Evolutionary conservation across 2,329 filamentous ascomycete species (phyloP), one percentile per base, ranked within the genome.

Genomic region (Anisogramma anomala): DNA sequence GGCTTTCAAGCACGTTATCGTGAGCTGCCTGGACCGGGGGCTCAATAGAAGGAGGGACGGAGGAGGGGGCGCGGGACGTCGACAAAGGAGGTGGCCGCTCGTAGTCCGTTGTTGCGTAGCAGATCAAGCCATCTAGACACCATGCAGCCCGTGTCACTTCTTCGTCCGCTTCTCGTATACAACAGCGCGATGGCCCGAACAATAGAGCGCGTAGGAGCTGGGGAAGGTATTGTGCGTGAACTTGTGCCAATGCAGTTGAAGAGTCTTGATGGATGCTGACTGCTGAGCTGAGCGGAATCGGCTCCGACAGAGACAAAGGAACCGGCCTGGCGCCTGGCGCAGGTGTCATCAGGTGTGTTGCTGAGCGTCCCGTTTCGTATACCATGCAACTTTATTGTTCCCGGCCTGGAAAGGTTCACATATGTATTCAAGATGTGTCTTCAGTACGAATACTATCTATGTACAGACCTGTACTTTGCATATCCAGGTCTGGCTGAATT

Each of bases 21-120:
- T 32, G 30, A 20, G 13, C 30, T 32, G 17, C 23, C 36, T 30
- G 18, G 41, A 39, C 33, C 25, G 36, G 36, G 41, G 31, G 30
- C 10, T 32, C 30, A 32, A 18, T 32, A 32, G 15, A 15, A 18
- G 15, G 39, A 22, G 19, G 19, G 33, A 41, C 18, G 11, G 22
- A 25, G 34, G 34, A 13, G 32, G 36, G 19, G 13, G 14, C 19
- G 19, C 18, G 22, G 26, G 26, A 30, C 25, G 11, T 10, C 22
- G 27, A 42, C 14, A 32, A 32, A 32, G 30, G 30, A 17, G 8
- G 14, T 7, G 9, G 15, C 15, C 15, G 15, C 30, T 32, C 15
- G 9, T 14, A 32, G 30, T 32, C 8, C 27, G 27, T 30, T 14
- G 13, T n/a, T 30, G 14, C 30, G 30, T 18, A 10, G 8, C 15